These are phyloP conservation scores for Dictyostelium purpureum DNA, from an alignment of 78 protist species.

Conservation along the genomic window DNA sequence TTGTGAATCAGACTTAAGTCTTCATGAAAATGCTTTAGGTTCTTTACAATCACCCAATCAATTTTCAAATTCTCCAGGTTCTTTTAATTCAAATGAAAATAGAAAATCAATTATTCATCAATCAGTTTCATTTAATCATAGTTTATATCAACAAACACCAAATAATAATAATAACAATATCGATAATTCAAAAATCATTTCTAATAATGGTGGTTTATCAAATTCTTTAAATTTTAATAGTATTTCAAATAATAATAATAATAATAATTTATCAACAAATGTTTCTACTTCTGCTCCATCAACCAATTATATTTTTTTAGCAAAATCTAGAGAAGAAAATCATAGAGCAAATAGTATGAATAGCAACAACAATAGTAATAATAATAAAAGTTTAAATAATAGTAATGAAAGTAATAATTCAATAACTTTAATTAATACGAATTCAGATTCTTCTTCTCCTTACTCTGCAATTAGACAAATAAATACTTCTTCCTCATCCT, in stretches of 20 bases:
- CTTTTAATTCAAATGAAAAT: neutral
- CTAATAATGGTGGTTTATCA: no score
- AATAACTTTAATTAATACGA: neutral
- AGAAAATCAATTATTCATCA: neutral
- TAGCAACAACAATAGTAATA: neutral
- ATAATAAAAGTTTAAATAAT: neutral
- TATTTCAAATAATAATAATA: neutral
- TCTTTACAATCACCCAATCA: neutral
- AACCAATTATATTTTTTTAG: neutral
- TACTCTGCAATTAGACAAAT: no score
- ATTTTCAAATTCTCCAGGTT: neutral
- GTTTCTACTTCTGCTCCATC: neutral
- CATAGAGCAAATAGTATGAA: neutral
- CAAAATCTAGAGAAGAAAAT: constrained; percentile 27
- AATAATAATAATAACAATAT: neutral
- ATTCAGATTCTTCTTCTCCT: neutral
- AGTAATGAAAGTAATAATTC: neutral
- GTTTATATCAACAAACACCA: no score
- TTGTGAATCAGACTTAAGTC: constrained; percentile 19
- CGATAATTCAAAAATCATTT: no score
- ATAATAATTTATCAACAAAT: neutral
- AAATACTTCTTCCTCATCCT: neutral
- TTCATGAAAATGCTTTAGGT: neutral
- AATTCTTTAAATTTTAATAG: neutral
- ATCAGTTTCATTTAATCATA: neutral